Conservation (phyloP, 345 rosid genomes). For the Eucalyptus melliodora region DNA sequence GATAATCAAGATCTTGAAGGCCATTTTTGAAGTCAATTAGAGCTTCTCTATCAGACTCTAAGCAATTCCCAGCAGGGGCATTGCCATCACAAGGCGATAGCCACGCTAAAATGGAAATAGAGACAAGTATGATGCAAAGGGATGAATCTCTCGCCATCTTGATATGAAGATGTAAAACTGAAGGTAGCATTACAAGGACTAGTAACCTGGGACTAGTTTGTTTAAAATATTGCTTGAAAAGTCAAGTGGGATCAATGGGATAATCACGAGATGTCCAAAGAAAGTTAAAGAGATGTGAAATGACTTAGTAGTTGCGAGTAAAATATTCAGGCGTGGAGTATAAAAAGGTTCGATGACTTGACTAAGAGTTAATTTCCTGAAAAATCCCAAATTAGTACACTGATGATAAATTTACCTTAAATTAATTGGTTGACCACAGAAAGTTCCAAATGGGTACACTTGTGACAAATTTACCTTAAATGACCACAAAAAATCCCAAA, state of each 20-base stretch:
- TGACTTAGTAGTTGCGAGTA: background rate
- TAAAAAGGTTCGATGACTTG: background rate
- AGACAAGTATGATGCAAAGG: background rate
- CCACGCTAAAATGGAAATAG: background rate
- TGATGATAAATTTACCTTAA: too few species aligned
- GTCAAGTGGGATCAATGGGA: accelerated
- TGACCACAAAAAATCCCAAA: too few species aligned
- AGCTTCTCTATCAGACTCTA: slow-evolving; percentile 6
- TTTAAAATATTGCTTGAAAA: background rate
- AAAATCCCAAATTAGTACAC: too few species aligned
- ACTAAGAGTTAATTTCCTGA: too few species aligned
- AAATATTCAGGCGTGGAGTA: accelerated
- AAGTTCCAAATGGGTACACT: too few species aligned
- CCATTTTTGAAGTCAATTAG: slow-evolving; percentile 15
- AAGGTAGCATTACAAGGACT: accelerated
- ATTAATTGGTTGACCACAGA: too few species aligned
- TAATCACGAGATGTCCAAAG: background rate
- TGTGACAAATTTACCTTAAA: too few species aligned
- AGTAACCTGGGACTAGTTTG: background rate
- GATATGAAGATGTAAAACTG: background rate
- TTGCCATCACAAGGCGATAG: background rate
- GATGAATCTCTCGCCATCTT: background rate
- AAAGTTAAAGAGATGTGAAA: background rate
- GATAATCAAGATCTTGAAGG: slow-evolving; percentile 5
- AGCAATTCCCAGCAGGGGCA: background rate